Evolutionary conservation across 75 land plant genomes (phyloP).

Genomic region (Adiantum capillusveneris): DNA sequence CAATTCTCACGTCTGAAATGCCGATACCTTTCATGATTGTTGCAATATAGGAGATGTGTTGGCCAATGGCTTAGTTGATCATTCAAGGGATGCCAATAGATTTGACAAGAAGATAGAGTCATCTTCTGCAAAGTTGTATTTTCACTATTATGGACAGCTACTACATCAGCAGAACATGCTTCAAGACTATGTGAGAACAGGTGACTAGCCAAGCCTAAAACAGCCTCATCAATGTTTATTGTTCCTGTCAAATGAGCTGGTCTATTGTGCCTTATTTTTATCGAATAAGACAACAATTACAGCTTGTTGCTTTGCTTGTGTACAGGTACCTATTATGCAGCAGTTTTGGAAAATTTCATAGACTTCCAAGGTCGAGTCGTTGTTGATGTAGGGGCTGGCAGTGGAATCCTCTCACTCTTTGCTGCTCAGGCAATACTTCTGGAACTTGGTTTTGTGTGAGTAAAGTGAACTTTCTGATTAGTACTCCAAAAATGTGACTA

Average conservation of each 20-base stretch:
- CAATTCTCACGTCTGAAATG: too few relatives aligned
- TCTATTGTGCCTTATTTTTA: too few relatives aligned
- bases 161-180: conserved; percentile 97
- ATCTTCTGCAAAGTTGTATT: conserved; percentile 94
- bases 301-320: background rate
- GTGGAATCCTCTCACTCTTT: conserved; percentile 96
- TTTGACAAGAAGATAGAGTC: conserved; percentile 91
- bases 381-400: conserved; percentile 99
- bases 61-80: conserved; percentile 39
- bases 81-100: conserved; percentile 33
- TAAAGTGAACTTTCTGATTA: too few relatives aligned
- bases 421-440: conserved; percentile 77
- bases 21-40: background rate
- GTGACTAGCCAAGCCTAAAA: conserved; percentile 27
- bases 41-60: conserved; percentile 23
- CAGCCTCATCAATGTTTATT: too few relatives aligned
- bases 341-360: conserved; percentile 73
- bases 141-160: conserved; percentile 96
- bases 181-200: conserved; percentile 98
- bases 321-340: conserved; percentile 92
- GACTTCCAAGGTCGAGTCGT: conserved; percentile 83
- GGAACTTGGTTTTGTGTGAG: too few relatives aligned
- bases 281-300: background rate
- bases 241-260: too few relatives aligned
- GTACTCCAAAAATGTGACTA: too few relatives aligned